phyloP scores from a whole-genome alignment of 345 rosid genomes.

The Eutrema heterophyllum region DNA sequence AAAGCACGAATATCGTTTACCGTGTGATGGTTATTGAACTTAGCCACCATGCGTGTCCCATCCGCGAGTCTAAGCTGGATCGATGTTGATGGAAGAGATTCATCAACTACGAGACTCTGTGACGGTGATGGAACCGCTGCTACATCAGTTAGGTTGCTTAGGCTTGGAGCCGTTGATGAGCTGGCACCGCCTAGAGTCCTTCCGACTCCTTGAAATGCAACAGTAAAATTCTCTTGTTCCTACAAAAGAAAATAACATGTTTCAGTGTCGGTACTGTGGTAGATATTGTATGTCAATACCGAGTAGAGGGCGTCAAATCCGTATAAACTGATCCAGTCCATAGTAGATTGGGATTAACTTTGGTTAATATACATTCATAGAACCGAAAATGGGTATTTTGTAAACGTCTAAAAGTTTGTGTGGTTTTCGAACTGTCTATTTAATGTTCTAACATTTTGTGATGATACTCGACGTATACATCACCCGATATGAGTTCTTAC shows the following conservation, averaged over 20 bases:
- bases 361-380: not conserved
- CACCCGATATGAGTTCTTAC: not conserved
- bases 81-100: slow-evolving; percentile 64
- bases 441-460: not conserved
- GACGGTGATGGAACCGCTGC: slow-evolving; percentile 33
- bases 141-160: slow-evolving; percentile 9
- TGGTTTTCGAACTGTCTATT: not conserved
- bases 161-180: slow-evolving; percentile 32
- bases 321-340: not conserved
- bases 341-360: not conserved
- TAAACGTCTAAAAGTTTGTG: not conserved
- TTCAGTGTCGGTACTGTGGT: not conserved
- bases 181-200: slow-evolving; percentile 84
- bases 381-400: not conserved
- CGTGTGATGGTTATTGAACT: slow-evolving; percentile 70
- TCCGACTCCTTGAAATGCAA: slow-evolving; percentile 85
- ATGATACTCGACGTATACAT: not conserved
- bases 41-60: slow-evolving; percentile 69
- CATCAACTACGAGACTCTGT: slow-evolving; percentile 47
- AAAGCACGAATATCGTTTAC: slow-evolving; percentile 55
- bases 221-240: slow-evolving; percentile 69
- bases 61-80: slow-evolving; percentile 85
- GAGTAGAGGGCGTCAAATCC: not conserved
- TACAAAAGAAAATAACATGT: slow-evolving; percentile 18
- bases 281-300: not conserved